Conservation (phyloP, 1,139 yeast genomes). For the Komagataea norvegica region DNA sequence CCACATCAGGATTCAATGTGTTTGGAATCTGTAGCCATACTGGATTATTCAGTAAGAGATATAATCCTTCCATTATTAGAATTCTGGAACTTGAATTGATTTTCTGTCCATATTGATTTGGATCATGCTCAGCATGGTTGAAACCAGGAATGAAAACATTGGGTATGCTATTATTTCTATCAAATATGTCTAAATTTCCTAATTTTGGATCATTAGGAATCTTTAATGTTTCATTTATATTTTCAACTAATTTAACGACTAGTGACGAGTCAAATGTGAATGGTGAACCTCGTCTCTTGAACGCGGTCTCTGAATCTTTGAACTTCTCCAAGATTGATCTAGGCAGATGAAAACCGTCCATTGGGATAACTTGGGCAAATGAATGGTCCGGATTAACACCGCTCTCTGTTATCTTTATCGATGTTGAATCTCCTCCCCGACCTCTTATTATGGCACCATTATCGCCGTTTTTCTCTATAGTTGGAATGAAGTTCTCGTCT, state of each 20-base stretch:
- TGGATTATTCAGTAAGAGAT: constrained; percentile 45
- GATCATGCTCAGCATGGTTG: constrained; percentile 67
- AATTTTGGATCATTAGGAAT: constrained; percentile 8
- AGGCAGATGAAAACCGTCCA: constrained; percentile 85
- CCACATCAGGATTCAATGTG: constrained; percentile 18
- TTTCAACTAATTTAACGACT: constrained; percentile 16
- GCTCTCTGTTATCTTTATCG: constrained; percentile 15
- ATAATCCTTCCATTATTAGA: constrained; percentile 60
- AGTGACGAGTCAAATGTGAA: constrained; percentile 65
- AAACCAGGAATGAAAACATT: constrained; percentile 61
- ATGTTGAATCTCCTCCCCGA: constrained; percentile 31
- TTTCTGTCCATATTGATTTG: constrained; percentile 43
- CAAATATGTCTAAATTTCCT: constrained; percentile 12
- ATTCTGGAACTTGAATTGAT: constrained; percentile 41
- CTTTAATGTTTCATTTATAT: constrained; percentile 15
- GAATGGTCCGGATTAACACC: constrained; percentile 3
- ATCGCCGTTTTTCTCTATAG: constrained; percentile 15
- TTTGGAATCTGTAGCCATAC: constrained; percentile 45
- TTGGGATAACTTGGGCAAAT: constrained; percentile 44
- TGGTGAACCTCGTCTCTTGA: constrained; percentile 75
- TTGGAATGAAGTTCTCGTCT: constrained; percentile 35
- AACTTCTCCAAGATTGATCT: constrained; percentile 48
- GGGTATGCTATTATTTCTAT: constrained; percentile 27
- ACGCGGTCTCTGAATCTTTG: constrained; percentile 52
- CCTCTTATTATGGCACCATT: constrained; percentile 26